phyloP scores from a whole-genome alignment of 352 stramenopile genomes.

The Phytophthora brassicae region DNA sequence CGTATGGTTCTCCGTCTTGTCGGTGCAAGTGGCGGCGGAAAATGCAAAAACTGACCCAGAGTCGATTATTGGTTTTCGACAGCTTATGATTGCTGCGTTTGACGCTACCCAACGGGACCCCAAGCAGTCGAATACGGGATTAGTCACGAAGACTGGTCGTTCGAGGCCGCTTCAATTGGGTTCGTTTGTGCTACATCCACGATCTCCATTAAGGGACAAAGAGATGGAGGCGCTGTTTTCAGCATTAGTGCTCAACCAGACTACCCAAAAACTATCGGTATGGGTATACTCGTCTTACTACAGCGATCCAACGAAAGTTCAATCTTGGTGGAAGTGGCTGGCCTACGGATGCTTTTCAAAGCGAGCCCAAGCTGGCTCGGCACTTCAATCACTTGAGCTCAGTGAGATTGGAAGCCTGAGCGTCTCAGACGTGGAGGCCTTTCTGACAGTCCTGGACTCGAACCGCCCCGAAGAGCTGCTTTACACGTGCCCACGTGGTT shows the following conservation, averaged over 20 bases:
- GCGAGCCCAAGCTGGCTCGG: slow-evolving; percentile 4
- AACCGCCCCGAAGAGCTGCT: slow-evolving; percentile 19
- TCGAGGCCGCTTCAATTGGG: slow-evolving; percentile 7
- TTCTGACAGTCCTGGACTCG: slow-evolving; percentile 10
- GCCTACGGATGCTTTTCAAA: slow-evolving; percentile 24
- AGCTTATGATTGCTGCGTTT: slow-evolving; percentile 17
- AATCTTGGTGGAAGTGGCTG: slow-evolving; percentile 21
- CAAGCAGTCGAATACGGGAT: slow-evolving; percentile 5
- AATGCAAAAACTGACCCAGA: background rate
- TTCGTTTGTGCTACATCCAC: slow-evolving; percentile 5
- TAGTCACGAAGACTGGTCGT: background rate
- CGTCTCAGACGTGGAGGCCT: slow-evolving; percentile 11
- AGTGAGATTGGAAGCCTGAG: background rate
- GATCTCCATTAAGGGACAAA: background rate
- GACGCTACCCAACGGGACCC: background rate
- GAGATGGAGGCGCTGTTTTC: slow-evolving; percentile 17
- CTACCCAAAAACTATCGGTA: slow-evolving; percentile 9
- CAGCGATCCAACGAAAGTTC: background rate
- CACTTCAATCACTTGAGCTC: slow-evolving; percentile 11
- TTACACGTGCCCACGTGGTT: slow-evolving; percentile 10
- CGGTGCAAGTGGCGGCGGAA: background rate
- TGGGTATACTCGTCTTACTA: background rate
- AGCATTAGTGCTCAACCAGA: slow-evolving; percentile 18
- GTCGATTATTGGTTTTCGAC: slow-evolving; percentile 14
- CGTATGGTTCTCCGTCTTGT: slow-evolving; percentile 21